Evolutionary conservation across 129 eudicot species (phyloP), one percentile per base, ranked within the genome.

Genomic region (Calendula officinalis): DNA sequence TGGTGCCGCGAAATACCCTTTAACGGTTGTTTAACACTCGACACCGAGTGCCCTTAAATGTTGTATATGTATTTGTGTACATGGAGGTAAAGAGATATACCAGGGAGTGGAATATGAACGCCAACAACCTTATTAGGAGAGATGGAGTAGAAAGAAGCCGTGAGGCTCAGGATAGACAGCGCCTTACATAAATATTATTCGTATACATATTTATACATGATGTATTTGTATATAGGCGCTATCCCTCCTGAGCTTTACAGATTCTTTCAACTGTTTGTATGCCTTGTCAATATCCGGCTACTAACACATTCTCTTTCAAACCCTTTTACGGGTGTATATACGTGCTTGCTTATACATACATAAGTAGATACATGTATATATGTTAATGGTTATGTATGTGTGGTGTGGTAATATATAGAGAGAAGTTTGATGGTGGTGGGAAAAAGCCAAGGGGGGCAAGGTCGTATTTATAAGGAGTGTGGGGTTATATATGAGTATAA

Each of bases 211-310:
- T 22, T 38, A 47, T 33, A 37, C 7, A 30, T 35, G 27, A 16
- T 52, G 6, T 5, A 43, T 27, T n/a, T 17, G 3, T n/a, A 48
- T 5, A 22, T 10, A 66, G 78, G 62, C 73, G 78, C 78, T 74
- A 74, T 74, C 78, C 78, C 78, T 74, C 78, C 78, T 74, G 78
- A 74, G 78, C 78, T 74, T 74, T 56, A 74, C 61, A 66, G 78
- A 57, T 66, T 74, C 65, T 13, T 67, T 59, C 67, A 47, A 50
- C 78, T 66, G 22, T 57, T 48, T 41, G 30, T 13, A 7, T 10
- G 52, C 30, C 39, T 32, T 27, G 22, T 71, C 17, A 35, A 16
- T 36, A 16, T 62, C 40, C 30, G 52, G 45, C 64, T 42, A 53
- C 58, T 13, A 45, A 45, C 50, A 8, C 72, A 56, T 73, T 50